Evolutionary conservation across 805 yeast genomes (phyloP).

Genomic region (Metschnikowia bowlesiae): DNA sequence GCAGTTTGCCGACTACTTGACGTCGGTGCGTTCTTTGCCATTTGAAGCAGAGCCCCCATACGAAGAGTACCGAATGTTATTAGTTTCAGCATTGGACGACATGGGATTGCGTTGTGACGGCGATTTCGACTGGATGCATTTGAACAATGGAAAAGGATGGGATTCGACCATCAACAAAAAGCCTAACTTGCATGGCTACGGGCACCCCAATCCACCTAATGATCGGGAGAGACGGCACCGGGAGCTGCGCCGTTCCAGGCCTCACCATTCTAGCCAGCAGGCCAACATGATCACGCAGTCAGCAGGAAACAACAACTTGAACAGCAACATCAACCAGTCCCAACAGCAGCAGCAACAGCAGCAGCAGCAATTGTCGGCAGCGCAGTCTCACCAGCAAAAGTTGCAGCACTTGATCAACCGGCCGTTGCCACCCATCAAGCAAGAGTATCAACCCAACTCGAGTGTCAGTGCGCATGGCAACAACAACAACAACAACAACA

Average conservation of each 20-base stretch:
- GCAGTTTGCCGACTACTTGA: slow-evolving; percentile 71
- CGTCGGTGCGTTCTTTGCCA: slow-evolving; percentile 60
- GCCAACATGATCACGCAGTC: slow-evolving; percentile 13
- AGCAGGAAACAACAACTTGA: slow-evolving; percentile 19
- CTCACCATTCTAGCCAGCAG: slow-evolving; percentile 23
- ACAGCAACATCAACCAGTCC: slow-evolving; percentile 19
- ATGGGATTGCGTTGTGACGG: slow-evolving; percentile 60
- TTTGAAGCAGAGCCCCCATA: slow-evolving; percentile 82
- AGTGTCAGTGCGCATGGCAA: slow-evolving; percentile 14
- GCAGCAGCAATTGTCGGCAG: slow-evolving; percentile 37
- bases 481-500: slow-evolving; percentile 9
- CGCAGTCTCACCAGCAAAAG: slow-evolving; percentile 46
- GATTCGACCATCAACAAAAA: slow-evolving; percentile 70
- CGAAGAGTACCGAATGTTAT: slow-evolving; percentile 56
- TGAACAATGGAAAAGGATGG: slow-evolving; percentile 81
- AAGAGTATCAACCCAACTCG: slow-evolving; percentile 27
- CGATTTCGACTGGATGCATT: slow-evolving; percentile 76
- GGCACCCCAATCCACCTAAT: slow-evolving; percentile 60
- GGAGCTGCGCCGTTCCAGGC: slow-evolving; percentile 43
- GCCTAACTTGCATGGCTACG: slow-evolving; percentile 79
- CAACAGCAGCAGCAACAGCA: slow-evolving; percentile 20
- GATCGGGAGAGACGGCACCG: slow-evolving; percentile 45
- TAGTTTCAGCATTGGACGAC: slow-evolving; percentile 55
- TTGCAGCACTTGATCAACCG: slow-evolving; percentile 46
- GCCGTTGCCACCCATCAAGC: slow-evolving; percentile 46